Conservation (phyloP, 768 basidiomycete species). For the Leccinum imitatum region DNA sequence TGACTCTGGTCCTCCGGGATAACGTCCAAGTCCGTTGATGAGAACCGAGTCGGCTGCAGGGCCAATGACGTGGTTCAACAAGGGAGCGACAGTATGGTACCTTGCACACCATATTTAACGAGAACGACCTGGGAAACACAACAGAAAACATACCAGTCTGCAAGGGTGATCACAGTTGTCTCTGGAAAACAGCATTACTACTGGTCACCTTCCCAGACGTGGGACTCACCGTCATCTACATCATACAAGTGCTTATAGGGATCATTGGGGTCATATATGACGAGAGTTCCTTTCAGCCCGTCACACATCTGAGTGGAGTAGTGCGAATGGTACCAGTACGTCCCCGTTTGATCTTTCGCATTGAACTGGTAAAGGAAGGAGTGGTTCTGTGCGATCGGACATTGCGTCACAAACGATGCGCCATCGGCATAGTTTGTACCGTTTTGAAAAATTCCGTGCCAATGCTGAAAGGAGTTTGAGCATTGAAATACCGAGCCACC, state of each 20-base stretch:
- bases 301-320: constrained; percentile 41
- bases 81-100: constrained; percentile 23
- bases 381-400: constrained; percentile 28
- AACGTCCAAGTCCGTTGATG: constrained; percentile 34
- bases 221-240: constrained; percentile 43
- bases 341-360: constrained; percentile 25
- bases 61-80: constrained; percentile 20
- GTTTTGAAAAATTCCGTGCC: constrained; percentile 53
- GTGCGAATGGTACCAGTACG: constrained; percentile 39
- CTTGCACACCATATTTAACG: constrained; percentile 5
- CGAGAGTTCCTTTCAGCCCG: constrained; percentile 38
- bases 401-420: constrained; percentile 36
- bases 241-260: constrained; percentile 40
- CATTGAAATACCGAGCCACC: neutral
- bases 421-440: constrained; percentile 47
- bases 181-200: constrained; percentile 13
- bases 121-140: neutral
- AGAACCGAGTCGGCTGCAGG: constrained; percentile 22
- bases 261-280: constrained; percentile 44
- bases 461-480: constrained; percentile 40
- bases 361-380: constrained; percentile 27
- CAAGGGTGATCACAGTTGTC: constrained; percentile 25
- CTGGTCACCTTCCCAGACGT: neutral
- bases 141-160: constrained; percentile 23
- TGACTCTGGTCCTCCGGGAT: constrained; percentile 35